Evolutionary conservation across 257 asterid species (phyloP), one percentile per base, ranked within the genome.

Genomic region (Asclepias syriaca): DNA sequence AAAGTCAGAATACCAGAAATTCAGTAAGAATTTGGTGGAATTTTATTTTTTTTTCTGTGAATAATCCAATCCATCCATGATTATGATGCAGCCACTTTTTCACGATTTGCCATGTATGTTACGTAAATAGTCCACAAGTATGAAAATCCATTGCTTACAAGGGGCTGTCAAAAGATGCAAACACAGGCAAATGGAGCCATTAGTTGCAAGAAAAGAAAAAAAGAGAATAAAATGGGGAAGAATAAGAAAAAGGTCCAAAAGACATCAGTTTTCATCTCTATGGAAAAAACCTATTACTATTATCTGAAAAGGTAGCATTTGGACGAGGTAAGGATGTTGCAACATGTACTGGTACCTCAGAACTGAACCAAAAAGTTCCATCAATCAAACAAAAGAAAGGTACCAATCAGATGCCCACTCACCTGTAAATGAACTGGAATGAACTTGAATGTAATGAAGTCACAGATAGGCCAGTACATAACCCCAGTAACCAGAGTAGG

Each of bases 391-490:
- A 8, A 3, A 72, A 61, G 54, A 3, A 56, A 32, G 65, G 12
- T 7, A 46, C n/a, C n/a, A 18, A 72, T 13, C 29, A 14, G 29
- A 80, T 15, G 58, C 72, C 59, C 57, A 53, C 72, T 55, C 57
- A 87, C 98, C 96, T 93, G 97, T 65, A 93, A 80, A 76, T 90
- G 87, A 80, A 93, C 91, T 6, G 98, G 96, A 74, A 88, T 77
- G 83, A 93, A 93, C 80, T 83, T 93, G 92, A 90, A 93, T 1
- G 96, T 89, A 63, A 93, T 69, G 39, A 89, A 93, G 74, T 93
- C 98, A 77, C 97, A 93, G 34, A 86, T 4, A 4, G 98, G 97
- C 97, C 97, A 93, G 77, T 90, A 93, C 88, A 90, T 83, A 56
- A 83, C 54, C 50, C 96, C 93, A 24, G 75, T 90, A 32, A 82